Evolutionary conservation across 2,329 filamentous ascomycete genomes (phyloP), one percentile per base, ranked within the genome.

Genomic region (Fusarium albosuccineum): DNA sequence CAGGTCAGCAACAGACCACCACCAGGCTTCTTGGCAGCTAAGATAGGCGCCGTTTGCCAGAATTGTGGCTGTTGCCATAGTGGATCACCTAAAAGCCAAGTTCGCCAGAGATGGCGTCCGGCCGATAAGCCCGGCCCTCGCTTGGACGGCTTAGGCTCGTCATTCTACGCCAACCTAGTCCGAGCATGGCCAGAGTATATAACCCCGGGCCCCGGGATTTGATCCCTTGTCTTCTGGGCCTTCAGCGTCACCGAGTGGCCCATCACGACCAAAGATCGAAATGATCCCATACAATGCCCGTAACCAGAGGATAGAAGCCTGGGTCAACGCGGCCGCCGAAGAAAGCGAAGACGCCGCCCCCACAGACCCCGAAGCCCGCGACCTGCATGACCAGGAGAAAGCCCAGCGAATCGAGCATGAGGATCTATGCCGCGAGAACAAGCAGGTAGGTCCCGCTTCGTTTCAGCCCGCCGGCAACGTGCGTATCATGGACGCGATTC

Each of bases 381-480:
- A 74, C 65, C 46, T 74, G 44, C 64, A 73, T 44, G 72, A 74
- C 41, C 72, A 74, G 60, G 72, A 74, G 69, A 74, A 74, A 53
- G 72, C 72, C 53, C 72, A 74, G 39, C 69, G 70, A 48, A 74
- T 74, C 46, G 72, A 74, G 41, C 72, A 74, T 42, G 72, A 74
- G 49, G 72, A 74, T 62, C 52, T 74, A 49, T 72, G 65, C 62
- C 70, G 72, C 36, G 60, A 66, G 30, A 73, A 74, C 40, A 74
- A 74, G 41, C 72, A 74, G 72, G 72, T 74, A 69, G 53, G 70
- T 49, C 45, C 36, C 48, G 30, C 29, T 27, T 56, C 33, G 42
- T 26, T 11, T 33, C 42, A n/a, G 11, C 9, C 48, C 39, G 37
- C 42, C 39, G 45, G 40, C 16, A 54, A 56, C 30, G 33, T 60